Evolutionary conservation across 495 filamentous ascomycete genomes (phyloP), one percentile per base, ranked within the genome.

Genomic region (Annulohypoxylon nitens): DNA sequence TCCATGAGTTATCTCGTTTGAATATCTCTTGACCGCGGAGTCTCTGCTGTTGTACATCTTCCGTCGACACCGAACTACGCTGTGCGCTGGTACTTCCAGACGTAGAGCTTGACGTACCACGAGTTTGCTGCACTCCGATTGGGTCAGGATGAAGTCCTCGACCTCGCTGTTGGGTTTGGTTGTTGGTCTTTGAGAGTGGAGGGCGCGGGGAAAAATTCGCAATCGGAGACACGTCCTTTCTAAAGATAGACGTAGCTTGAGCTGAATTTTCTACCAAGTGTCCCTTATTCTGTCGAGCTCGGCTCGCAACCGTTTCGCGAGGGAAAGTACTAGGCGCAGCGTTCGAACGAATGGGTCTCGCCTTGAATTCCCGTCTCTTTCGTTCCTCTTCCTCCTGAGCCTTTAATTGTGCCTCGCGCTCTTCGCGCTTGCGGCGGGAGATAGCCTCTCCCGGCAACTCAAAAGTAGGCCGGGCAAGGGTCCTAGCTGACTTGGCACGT

Each of bases 371-470:
- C 23, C 86, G 81, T 54, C 87, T 79, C 78, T 86, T 84, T 41
- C 82, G 82, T 69, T 87, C 88, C 69, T 87, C 87, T 75, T 90
- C 88, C 69, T 90, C 88, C 74, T 88, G 85, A 3, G 85, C 83
- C 68, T 85, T 88, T 54, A 88, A 78, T 57, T 88, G 86, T 60
- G 90, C 89, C 74, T 93, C 92, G 25, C 83, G 85, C 59, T 88
- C 86, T 72, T 91, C 91, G 75, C 87, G 86, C 65, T 92, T 88
- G 60, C 88, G 89, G 8, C 88, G 89, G 23, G 91, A 90, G 36
- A 93, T 83, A 26, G 89, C 91, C 64, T 93, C 92, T 36, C 92
- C 91, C 0, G 91, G 90, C 23, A 95, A 84, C 75, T 91, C 88
- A 76, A 93, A 95, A 16, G 81, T 87, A 10, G 92, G 80, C 34